phyloP scores from a whole-genome alignment of 2,329 filamentous ascomycete genomes.

The Paraconiothyrium brasiliense region DNA sequence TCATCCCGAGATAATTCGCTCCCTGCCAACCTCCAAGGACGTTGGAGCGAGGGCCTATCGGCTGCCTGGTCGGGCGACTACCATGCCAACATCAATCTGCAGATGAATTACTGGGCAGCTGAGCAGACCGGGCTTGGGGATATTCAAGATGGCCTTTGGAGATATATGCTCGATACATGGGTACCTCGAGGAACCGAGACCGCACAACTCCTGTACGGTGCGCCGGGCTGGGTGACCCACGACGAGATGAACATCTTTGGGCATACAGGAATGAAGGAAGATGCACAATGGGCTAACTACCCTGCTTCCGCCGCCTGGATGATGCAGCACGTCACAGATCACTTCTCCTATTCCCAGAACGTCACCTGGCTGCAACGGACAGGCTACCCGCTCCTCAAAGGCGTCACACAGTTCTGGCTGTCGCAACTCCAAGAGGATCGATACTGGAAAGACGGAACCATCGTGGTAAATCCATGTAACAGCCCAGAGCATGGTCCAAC shows the following conservation, averaged over 20 bases:
- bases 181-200: constrained; percentile 63
- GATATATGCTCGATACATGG: constrained; percentile 65
- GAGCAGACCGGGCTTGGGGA: constrained; percentile 62
- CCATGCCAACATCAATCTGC: constrained; percentile 67
- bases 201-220: constrained; percentile 63
- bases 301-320: constrained; percentile 65
- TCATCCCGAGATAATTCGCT: constrained; percentile 61
- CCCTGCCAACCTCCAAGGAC: constrained; percentile 66
- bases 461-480: constrained; percentile 68
- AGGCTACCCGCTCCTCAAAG: constrained; percentile 65
- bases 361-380: constrained; percentile 53
- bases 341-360: constrained; percentile 64
- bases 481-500: constrained; percentile 64
- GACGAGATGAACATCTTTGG: constrained; percentile 69
- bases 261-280: constrained; percentile 61
- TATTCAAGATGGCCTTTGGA: constrained; percentile 59
- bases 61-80: constrained; percentile 66
- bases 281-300: constrained; percentile 55
- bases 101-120: constrained; percentile 69
- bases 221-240: constrained; percentile 65
- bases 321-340: constrained; percentile 68
- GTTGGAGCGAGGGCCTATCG: constrained; percentile 60
- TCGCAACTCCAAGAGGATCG: constrained; percentile 62
- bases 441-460: constrained; percentile 60
- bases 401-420: constrained; percentile 65